Conservation (phyloP, 2,329 filamentous ascomycete genomes). For the Aspergillus sp. region DNA sequence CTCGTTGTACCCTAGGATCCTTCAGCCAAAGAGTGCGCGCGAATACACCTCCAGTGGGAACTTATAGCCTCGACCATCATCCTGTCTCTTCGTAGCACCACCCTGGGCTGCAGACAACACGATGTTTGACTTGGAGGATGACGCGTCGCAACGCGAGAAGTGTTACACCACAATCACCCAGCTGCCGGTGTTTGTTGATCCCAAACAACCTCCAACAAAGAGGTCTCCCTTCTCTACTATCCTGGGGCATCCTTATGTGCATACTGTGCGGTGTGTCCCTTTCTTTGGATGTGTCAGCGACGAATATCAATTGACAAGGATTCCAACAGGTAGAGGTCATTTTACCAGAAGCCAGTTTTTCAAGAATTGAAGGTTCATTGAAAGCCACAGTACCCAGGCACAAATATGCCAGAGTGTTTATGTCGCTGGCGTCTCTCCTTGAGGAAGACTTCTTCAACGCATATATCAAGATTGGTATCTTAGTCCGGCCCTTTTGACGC, state of each 20-base stretch:
- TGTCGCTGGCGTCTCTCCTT: slow-evolving; percentile 65
- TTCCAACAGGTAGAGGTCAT: slow-evolving; percentile 50
- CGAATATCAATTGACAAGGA: slow-evolving; percentile 35
- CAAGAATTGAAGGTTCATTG: slow-evolving; percentile 48
- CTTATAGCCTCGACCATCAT: too few relatives aligned
- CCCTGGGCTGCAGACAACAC: not conserved
- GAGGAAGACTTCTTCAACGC: slow-evolving; percentile 69
- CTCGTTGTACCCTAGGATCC: not conserved
- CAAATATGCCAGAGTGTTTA: slow-evolving; percentile 59
- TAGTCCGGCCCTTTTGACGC: not conserved
- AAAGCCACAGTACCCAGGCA: slow-evolving; percentile 31
- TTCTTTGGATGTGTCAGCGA: not conserved
- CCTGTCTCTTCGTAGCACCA: too few relatives aligned
- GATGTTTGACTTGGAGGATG: slow-evolving; percentile 40
- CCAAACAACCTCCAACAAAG: slow-evolving; percentile 60
- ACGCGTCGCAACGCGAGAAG: slow-evolving; percentile 44
- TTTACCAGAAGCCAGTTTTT: slow-evolving; percentile 57
- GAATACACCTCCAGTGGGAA: too few relatives aligned
- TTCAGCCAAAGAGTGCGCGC: not conserved
- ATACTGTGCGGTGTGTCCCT: slow-evolving; percentile 46
- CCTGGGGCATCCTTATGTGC: slow-evolving; percentile 55
- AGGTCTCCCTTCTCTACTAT: slow-evolving; percentile 70
- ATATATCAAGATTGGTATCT: slow-evolving; percentile 68
- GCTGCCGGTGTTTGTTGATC: slow-evolving; percentile 60
- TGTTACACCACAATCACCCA: slow-evolving; percentile 65